phyloP scores from a whole-genome alignment of 208 protist genomes.

The Wallacemonas rigidus region DNA sequence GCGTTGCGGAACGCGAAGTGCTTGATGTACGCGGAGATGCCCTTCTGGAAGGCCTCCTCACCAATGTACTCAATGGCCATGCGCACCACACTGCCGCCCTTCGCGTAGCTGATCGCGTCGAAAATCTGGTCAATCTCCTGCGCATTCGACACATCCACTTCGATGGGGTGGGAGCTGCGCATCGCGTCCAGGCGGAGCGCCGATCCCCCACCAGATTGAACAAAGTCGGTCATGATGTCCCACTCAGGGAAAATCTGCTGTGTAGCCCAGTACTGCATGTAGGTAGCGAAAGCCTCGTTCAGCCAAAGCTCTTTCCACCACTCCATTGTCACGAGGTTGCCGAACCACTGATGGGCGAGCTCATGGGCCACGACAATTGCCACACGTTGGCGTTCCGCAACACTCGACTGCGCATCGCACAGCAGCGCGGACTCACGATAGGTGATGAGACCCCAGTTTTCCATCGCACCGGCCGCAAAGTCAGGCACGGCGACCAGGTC shows the following conservation, averaged over 20 bases:
- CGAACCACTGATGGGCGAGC: conserved; percentile 97
- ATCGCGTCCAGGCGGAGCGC: conserved; percentile 85
- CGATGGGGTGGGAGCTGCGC: conserved; percentile 87
- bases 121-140: conserved; percentile 93
- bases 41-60: conserved; percentile 73
- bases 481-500: conserved; percentile 96
- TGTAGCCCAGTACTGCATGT: conserved; percentile 77
- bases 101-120: conserved; percentile 92
- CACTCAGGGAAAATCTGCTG: conserved; percentile 85
- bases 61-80: conserved; percentile 90
- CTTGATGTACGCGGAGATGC: conserved; percentile 74
- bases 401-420: conserved; percentile 50
- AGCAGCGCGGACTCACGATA: conserved; percentile 92
- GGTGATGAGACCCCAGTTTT: conserved; percentile 97
- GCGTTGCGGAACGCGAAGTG: conserved; percentile 77
- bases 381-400: conserved; percentile 63
- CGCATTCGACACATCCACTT: conserved; percentile 83
- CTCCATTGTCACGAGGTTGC: conserved; percentile 96
- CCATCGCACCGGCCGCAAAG: conserved; percentile 96
- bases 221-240: conserved; percentile 75
- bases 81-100: conserved; percentile 82
- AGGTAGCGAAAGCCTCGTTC: conserved; percentile 97
- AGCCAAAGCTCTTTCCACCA: conserved; percentile 98
- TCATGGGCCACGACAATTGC: conserved; percentile 93
- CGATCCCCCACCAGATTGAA: conserved; percentile 54